Conservation (phyloP, 305 asterid genomes). For the Solanum hybrid region DNA sequence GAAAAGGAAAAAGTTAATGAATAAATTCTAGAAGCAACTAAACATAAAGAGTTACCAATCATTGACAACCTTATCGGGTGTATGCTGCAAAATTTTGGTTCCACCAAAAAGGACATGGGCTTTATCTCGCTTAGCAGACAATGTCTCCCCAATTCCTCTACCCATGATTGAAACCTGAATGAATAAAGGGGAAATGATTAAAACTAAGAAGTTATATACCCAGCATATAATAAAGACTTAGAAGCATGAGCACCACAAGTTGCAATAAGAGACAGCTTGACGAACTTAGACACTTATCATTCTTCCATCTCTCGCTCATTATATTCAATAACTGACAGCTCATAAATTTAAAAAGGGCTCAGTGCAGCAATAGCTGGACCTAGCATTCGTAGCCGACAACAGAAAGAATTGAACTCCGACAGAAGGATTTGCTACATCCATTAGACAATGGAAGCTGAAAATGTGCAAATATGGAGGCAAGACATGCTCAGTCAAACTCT, state of each 20-base stretch:
- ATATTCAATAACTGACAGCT: background rate
- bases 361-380: background rate
- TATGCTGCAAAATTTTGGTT: conserved; percentile 90
- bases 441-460: background rate
- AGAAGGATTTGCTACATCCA: background rate
- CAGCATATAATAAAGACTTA: background rate
- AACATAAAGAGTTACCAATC: conserved; percentile 3
- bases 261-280: background rate
- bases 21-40: background rate
- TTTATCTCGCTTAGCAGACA: conserved; percentile 78
- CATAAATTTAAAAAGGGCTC: background rate
- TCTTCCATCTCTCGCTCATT: background rate
- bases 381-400: background rate
- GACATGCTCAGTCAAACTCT: background rate
- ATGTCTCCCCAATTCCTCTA: conserved; percentile 65
- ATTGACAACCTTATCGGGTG: conserved; percentile 69
- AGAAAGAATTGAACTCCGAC: background rate
- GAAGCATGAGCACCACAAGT: conserved; percentile 4
- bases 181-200: background rate
- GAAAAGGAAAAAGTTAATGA: background rate
- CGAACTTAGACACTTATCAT: background rate
- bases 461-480: background rate
- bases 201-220: background rate
- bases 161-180: conserved; percentile 72
- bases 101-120: conserved; percentile 96